Evolutionary conservation across 345 rosid genomes (phyloP).

Genomic region (Hevea brasiliensis): DNA sequence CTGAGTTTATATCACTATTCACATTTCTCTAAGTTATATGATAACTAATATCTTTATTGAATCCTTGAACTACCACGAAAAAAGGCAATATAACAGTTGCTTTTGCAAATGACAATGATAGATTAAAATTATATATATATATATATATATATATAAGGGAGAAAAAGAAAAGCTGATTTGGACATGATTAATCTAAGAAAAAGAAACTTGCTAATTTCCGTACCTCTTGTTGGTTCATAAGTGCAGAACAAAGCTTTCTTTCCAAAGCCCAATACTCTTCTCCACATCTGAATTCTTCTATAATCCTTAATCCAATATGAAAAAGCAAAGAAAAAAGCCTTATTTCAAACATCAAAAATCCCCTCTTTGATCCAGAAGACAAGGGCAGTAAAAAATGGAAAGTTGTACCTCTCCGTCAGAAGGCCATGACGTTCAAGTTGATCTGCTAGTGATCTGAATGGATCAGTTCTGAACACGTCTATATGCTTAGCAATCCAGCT

Average conservation of each 20-base stretch:
- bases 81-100: not conserved
- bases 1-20: not conserved
- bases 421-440: conserved; percentile 60
- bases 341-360: conserved; percentile 3
- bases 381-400: not conserved
- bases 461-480: conserved; percentile 41
- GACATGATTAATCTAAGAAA: not conserved
- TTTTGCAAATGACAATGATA: not conserved
- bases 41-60: not conserved
- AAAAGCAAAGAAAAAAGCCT: conserved; percentile 1
- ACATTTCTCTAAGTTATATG: not conserved
- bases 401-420: conserved; percentile 55
- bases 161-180: not conserved
- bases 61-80: not conserved
- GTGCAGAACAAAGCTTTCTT: conserved; percentile 78
- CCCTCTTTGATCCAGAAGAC: conserved; percentile 8
- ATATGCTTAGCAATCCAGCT: conserved; percentile 29
- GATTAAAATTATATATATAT: not conserved
- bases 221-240: conserved; percentile 52
- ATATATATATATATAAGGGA: not conserved
- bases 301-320: conserved; percentile 47
- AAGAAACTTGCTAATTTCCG: not conserved
- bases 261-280: conserved; percentile 88
- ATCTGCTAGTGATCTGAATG: conserved; percentile 52
- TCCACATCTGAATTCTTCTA: conserved; percentile 63